These are phyloP conservation scores for Zangia roseola DNA, from an alignment of 768 basidiomycete genomes.

Conservation along the genomic window DNA sequence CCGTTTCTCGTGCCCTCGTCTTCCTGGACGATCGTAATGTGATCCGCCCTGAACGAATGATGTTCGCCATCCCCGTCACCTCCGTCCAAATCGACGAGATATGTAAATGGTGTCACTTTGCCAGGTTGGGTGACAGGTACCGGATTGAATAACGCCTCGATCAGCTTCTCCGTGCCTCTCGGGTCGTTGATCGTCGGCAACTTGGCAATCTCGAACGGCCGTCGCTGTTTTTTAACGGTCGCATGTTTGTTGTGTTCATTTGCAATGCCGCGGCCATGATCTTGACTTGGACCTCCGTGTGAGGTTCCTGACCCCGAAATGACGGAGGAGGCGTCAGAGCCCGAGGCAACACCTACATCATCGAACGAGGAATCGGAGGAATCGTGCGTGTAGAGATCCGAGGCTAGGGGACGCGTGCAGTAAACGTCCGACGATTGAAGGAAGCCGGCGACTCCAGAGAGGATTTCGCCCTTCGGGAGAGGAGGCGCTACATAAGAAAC, in stretches of 20 bases:
- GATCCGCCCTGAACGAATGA: background rate
- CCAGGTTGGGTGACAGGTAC: conserved; percentile 38
- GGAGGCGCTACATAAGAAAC: conserved; percentile 60
- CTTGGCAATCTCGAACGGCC: conserved; percentile 31
- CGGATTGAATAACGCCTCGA: conserved; percentile 81
- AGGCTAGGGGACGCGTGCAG: conserved; percentile 48
- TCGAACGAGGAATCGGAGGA: conserved; percentile 33
- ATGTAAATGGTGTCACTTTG: conserved; percentile 37
- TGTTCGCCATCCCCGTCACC: conserved; percentile 12
- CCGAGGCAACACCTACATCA: conserved; percentile 1
- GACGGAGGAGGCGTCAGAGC: conserved; percentile 22
- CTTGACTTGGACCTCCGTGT: background rate
- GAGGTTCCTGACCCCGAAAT: conserved; percentile 12
- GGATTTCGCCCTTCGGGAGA: conserved; percentile 69
- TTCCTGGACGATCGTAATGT: background rate
- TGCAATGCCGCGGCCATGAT: background rate
- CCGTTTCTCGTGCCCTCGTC: background rate
- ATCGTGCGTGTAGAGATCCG: conserved; percentile 42
- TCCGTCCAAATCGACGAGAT: conserved; percentile 30
- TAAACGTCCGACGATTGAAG: conserved; percentile 54
- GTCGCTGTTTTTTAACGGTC: conserved; percentile 20
- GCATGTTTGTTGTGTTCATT: background rate
- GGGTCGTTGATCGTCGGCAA: conserved; percentile 58
- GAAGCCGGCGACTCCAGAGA: conserved; percentile 63
- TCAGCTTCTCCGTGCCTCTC: conserved; percentile 67